Evolutionary conservation across 768 basidiomycete genomes (phyloP).

Genomic region (Collybiopsis luxurians): DNA sequence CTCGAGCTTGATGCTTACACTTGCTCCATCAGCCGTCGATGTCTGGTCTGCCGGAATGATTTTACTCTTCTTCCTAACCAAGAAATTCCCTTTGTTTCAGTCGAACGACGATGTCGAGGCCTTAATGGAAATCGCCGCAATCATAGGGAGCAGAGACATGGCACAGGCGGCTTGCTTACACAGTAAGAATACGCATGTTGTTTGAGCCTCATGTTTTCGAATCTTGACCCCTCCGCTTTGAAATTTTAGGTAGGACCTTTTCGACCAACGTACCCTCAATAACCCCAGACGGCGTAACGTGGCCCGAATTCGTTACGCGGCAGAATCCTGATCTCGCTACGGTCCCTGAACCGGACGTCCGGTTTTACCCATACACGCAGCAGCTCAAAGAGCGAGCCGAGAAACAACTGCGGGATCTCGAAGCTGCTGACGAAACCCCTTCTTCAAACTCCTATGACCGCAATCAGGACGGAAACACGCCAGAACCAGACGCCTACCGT

Average conservation of each 20-base stretch:
- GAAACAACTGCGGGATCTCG: not conserved
- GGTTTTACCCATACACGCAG: constrained; percentile 53
- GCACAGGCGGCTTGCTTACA: constrained; percentile 86
- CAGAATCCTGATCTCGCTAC: constrained; percentile 72
- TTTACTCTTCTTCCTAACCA: constrained; percentile 81
- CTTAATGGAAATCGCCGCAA: constrained; percentile 88
- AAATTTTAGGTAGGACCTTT: constrained; percentile 76
- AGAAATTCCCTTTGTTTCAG: constrained; percentile 75
- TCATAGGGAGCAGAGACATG: constrained; percentile 81
- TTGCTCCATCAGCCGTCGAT: constrained; percentile 71
- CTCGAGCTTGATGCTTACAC: not conserved
- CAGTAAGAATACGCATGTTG: constrained; percentile 50
- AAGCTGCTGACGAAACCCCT: not conserved
- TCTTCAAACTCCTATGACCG: not conserved
- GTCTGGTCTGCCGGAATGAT: constrained; percentile 96
- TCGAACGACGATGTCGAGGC: constrained; percentile 95
- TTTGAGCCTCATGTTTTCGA: constrained; percentile 13
- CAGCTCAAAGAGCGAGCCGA: constrained; percentile 3
- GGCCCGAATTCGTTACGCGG: constrained; percentile 71
- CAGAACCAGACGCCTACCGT: not conserved
- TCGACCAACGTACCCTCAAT: constrained; percentile 87
- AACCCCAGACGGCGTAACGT: constrained; percentile 59
- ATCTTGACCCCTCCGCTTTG: not conserved
- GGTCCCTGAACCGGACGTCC: constrained; percentile 46
- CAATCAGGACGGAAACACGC: not conserved